Conservation (phyloP, 208 protist species). For the Wallacemonas sp. region DNA sequence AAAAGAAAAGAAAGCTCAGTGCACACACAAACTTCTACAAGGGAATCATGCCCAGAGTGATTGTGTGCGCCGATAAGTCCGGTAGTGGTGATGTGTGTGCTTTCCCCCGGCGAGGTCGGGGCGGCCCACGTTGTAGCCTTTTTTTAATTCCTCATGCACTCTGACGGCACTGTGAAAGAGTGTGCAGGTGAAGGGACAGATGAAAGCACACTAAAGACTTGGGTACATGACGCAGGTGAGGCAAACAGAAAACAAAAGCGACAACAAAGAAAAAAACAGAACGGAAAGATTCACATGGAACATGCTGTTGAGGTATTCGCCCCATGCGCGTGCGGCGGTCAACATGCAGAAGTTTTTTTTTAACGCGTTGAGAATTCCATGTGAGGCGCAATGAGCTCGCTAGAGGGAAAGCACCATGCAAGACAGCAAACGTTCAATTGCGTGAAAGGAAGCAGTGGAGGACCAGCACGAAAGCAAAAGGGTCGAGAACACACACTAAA, state of each 20-base stretch:
- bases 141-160: too few relatives aligned
- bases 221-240: neutral
- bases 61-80: too few relatives aligned
- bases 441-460: neutral
- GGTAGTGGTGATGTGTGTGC: too few relatives aligned
- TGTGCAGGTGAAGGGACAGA: too few relatives aligned
- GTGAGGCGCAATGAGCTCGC: neutral
- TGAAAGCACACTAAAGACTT: too few relatives aligned
- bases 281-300: constrained; percentile 9
- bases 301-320: too few relatives aligned
- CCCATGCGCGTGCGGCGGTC: neutral
- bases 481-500: neutral
- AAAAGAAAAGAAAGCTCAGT: neutral
- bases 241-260: neutral
- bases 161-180: too few relatives aligned
- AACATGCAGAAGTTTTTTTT: neutral
- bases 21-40: too few relatives aligned
- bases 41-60: too few relatives aligned
- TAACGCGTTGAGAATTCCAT: neutral
- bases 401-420: neutral
- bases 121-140: too few relatives aligned
- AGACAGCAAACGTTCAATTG: neutral
- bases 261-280: neutral
- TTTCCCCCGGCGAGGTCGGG: too few relatives aligned
- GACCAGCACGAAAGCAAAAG: neutral